Base-by-base conservation (phyloP, 116 monocot species). In the Zostera marina region DNA sequence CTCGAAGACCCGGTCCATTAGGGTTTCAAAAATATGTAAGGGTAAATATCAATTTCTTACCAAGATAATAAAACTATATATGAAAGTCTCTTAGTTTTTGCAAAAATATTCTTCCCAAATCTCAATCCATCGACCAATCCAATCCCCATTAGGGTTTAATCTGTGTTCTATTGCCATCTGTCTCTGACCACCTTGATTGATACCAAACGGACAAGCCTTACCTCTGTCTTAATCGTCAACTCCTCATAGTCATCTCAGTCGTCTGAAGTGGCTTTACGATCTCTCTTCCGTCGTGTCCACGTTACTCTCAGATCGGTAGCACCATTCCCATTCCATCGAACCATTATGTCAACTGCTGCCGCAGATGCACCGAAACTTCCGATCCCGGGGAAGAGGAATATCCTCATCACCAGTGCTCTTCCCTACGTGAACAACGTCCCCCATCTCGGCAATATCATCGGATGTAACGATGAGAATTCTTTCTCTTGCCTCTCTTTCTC, bases 361-460 rank as follows among this genome's bases (percentile, higher is more conserved):
- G 63, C 56, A 9, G 52, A 53, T 4, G 5, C 42, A 44, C 70
- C 73, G 20, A 96, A 80, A 76, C 72, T 88, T 41, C 96, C 96
- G 7, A 70, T 96, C 60, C 65, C 75, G 26, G 89, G 94, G 53
- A 65, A 69, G 52, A 63, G 94, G 42, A 96, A 96, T 74, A 68
- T 96, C 72, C 96, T 96, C 56, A 85, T 96, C 66, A 96, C 96
- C 48, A 96, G 96, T 66, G 94, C 94, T 9, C 77, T 96, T 32
- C 94, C 94, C 32, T 96, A 96, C 67, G 94, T 96, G 70, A 96
- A 96, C 94, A 96, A 96, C 76, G 82, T 96, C 45, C 94, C 94
- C 45, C 94, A 96, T 56, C 88, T 96, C 42, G 94, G 94, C 54
- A 96, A 96, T 76, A 96, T 96, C 61, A 96, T 96, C 63, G 94